Evolutionary conservation across 129 eudicot species (phyloP).

Genomic region (Daucus carota): DNA sequence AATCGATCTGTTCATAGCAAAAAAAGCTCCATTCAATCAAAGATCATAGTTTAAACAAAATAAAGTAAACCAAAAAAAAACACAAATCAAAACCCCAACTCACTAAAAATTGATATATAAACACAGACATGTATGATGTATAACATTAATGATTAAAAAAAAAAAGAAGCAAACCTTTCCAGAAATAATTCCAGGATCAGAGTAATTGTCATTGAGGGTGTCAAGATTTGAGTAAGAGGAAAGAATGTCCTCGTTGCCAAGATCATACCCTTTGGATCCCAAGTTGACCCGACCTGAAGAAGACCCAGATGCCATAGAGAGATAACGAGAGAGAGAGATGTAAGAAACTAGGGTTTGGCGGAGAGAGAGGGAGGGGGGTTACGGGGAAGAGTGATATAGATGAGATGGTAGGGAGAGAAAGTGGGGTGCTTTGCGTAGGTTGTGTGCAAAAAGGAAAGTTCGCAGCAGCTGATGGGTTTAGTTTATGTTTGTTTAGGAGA

Average conservation of each 20-base stretch:
- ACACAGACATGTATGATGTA: too few relatives aligned
- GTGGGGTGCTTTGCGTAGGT: not conserved
- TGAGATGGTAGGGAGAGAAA: not conserved
- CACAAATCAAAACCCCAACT: not conserved
- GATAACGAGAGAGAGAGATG: not conserved
- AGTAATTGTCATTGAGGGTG: constrained; percentile 41
- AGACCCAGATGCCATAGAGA: constrained; percentile 86
- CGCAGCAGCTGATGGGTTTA: not conserved
- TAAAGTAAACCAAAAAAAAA: not conserved
- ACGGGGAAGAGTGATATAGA: not conserved
- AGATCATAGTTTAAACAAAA: not conserved
- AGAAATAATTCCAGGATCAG: constrained; percentile 53
- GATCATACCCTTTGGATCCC: constrained; percentile 62
- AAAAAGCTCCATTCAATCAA: not conserved
- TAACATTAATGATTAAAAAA: not conserved
- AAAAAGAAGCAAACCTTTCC: constrained; percentile 32
- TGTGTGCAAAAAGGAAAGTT: constrained; percentile 6
- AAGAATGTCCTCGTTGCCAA: constrained; percentile 76
- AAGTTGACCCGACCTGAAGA: constrained; percentile 41
- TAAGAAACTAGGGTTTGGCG: constrained; percentile 21
- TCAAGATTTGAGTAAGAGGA: constrained; percentile 82
- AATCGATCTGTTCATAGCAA: not conserved
- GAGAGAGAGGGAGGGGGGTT: not conserved
- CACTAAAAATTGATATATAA: not conserved
- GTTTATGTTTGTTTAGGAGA: not conserved